phyloP scores from a whole-genome alignment of 768 basidiomycete genomes.

The Punctularia strigosozonata region DNA sequence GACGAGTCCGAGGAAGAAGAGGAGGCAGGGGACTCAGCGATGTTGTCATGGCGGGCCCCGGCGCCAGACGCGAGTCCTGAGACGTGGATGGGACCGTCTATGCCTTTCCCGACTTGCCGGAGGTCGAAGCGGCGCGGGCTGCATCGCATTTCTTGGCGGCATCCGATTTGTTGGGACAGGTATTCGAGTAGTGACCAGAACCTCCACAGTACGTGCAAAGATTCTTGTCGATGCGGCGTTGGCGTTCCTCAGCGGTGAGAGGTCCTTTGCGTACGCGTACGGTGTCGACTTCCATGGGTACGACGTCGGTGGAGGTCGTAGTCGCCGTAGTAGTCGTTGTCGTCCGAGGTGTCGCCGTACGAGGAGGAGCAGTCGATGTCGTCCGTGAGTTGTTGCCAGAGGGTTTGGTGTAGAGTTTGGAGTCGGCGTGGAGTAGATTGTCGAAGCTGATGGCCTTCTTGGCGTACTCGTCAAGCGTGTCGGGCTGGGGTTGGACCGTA shows the following conservation, averaged over 20 bases:
- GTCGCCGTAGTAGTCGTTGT: neutral
- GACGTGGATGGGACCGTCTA: slow-evolving; percentile 11
- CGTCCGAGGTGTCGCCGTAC: neutral
- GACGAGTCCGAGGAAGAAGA: too few relatives aligned
- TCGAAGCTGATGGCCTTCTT: slow-evolving; percentile 2
- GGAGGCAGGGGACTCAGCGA: too few relatives aligned
- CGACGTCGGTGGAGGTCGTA: slow-evolving; percentile 8
- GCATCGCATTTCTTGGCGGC: slow-evolving; percentile 6
- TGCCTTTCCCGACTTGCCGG: slow-evolving; percentile 14
- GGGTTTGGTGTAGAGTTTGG: neutral
- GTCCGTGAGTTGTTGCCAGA: neutral
- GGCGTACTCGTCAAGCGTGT: slow-evolving; percentile 4
- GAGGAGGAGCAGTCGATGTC: too few relatives aligned
- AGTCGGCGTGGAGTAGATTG: slow-evolving; percentile 3
- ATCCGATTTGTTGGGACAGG: slow-evolving; percentile 17
- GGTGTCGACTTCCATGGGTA: slow-evolving; percentile 8
- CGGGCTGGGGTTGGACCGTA: too few relatives aligned
- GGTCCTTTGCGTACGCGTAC: slow-evolving; percentile 13
- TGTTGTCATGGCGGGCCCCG: slow-evolving; percentile 5
- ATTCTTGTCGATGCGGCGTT: slow-evolving; percentile 13
- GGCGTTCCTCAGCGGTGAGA: slow-evolving; percentile 17
- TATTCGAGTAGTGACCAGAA: slow-evolving; percentile 16
- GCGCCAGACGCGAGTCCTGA: slow-evolving; percentile 10
- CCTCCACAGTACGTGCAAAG: slow-evolving; percentile 26
- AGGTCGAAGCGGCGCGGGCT: neutral